Conservation (phyloP, 2,329 filamentous ascomycete species). For the Thyridium curvatum region DNA sequence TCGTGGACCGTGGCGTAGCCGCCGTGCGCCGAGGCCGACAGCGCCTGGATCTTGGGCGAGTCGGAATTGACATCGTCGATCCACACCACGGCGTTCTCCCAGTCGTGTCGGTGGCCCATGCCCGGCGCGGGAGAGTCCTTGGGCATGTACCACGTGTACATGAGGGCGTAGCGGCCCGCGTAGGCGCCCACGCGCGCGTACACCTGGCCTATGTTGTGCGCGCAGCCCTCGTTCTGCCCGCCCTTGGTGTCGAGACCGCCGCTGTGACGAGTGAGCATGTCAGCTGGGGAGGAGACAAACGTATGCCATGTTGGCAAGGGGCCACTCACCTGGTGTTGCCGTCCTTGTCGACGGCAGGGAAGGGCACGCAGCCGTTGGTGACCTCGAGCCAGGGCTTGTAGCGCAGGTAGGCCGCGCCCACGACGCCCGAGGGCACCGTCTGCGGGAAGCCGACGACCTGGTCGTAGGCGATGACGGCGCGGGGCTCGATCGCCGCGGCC, state of each 20-base stretch:
- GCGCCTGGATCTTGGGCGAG: conserved; percentile 23
- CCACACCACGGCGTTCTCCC: conserved; percentile 28
- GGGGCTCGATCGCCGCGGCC: conserved; percentile 8
- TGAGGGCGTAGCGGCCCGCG: conserved; percentile 24
- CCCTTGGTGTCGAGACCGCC: conserved; percentile 27
- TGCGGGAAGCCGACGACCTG: conserved; percentile 45
- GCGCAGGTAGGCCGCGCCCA: conserved; percentile 42
- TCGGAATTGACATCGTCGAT: conserved; percentile 17
- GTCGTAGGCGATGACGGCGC: conserved; percentile 19
- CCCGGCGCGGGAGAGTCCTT: conserved; percentile 32
- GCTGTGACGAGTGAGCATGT: conserved; percentile 11
- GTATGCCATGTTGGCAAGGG: neutral
- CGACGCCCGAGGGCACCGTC: conserved; percentile 38
- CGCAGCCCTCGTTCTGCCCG: conserved; percentile 21
- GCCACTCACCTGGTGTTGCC: conserved; percentile 49
- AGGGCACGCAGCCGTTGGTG: conserved; percentile 55
- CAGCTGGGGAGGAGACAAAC: neutral
- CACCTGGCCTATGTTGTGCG: conserved; percentile 26
- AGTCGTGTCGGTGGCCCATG: conserved; percentile 30
- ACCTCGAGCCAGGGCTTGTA: conserved; percentile 52
- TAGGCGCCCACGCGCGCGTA: conserved; percentile 25
- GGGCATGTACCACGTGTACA: conserved; percentile 40
- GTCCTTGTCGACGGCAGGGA: conserved; percentile 50
- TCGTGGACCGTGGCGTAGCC: conserved; percentile 19
- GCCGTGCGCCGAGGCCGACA: conserved; percentile 30